A percentile compares a stretch with the other conserved stretches of the same genome.
Conservation (phyloP, 768 basidiomycete genomes). For the Panus rudis region DNA sequence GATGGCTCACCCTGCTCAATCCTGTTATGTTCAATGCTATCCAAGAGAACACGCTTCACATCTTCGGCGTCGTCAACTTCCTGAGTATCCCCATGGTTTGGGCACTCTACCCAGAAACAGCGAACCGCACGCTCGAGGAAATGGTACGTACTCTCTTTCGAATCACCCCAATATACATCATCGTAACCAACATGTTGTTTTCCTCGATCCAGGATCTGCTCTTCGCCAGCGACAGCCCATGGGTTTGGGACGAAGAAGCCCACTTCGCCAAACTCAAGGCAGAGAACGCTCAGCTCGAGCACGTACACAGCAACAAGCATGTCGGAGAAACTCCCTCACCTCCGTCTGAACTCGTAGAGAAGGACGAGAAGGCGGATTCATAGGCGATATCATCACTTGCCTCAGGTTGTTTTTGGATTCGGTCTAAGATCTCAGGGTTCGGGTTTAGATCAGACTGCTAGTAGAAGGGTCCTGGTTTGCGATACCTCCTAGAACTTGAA, state of each 20-base stretch:
- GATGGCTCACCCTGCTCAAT: slow-evolving; percentile 39
- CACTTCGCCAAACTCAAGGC: slow-evolving; percentile 32
- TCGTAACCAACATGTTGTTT: background rate
- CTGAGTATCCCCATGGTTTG: slow-evolving; percentile 36
- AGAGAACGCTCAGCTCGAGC: slow-evolving; percentile 11
- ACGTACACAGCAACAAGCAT: slow-evolving; percentile 5
- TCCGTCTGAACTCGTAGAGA: background rate
- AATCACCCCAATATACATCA: too few species aligned
- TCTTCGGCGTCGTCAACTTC: slow-evolving; percentile 38
- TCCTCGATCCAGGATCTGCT: slow-evolving; percentile 24
- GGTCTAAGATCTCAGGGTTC: too few species aligned
- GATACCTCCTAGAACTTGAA: too few species aligned
- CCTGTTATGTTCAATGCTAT: slow-evolving; percentile 38
- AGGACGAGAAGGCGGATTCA: slow-evolving; percentile 8
- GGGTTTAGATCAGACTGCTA: too few species aligned
- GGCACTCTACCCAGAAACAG: slow-evolving; percentile 40
- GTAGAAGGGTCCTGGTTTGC: too few species aligned
- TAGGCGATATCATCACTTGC: too few species aligned
- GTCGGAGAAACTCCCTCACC: too few species aligned
- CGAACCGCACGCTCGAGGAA: slow-evolving; percentile 39
- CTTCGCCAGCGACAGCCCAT: slow-evolving; percentile 37
- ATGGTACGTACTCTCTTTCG: slow-evolving; percentile 16
- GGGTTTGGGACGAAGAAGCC: slow-evolving; percentile 38
- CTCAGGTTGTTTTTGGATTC: too few species aligned
- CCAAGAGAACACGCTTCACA: slow-evolving; percentile 37